These are phyloP conservation scores for Pseudophaeomoniella oleicola DNA, from an alignment of 2,329 filamentous ascomycete genomes.

Conservation along the genomic window DNA sequence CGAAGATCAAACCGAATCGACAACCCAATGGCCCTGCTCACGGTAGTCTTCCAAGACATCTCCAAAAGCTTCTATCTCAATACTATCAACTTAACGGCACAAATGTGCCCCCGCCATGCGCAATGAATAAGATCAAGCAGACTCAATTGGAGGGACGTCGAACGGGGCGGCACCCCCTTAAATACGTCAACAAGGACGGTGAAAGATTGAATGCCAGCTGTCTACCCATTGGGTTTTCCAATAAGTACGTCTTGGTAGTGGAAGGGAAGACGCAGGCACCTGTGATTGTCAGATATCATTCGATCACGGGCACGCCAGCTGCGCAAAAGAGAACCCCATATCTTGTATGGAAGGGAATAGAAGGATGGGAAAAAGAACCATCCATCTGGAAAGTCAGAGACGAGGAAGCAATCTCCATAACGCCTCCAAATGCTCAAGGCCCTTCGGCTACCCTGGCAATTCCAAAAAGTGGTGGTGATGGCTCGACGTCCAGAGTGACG, in stretches of 20 bases:
- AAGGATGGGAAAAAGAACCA: background rate
- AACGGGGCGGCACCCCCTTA: background rate
- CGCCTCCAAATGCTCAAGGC: background rate
- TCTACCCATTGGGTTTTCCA: background rate
- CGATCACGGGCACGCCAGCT: background rate
- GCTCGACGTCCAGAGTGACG: no score
- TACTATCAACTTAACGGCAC: background rate
- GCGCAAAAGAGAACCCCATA: background rate
- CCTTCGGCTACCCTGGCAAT: background rate
- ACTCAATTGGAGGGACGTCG: background rate
- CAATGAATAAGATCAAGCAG: background rate
- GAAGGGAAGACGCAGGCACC: background rate
- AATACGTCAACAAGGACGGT: background rate
- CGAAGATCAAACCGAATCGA: background rate
- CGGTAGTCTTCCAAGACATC: background rate
- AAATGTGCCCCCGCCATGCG: background rate
- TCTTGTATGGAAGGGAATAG: background rate
- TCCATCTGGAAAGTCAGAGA: background rate
- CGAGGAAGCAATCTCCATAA: background rate
- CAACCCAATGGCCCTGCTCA: background rate
- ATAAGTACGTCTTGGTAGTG: background rate
- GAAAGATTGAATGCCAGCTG: background rate
- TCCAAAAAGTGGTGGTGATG: background rate
- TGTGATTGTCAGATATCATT: background rate
- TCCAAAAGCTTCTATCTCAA: background rate